Base-by-base conservation (phyloP, 176 grass and related monocot species). In the Triticum urartu region DNA sequence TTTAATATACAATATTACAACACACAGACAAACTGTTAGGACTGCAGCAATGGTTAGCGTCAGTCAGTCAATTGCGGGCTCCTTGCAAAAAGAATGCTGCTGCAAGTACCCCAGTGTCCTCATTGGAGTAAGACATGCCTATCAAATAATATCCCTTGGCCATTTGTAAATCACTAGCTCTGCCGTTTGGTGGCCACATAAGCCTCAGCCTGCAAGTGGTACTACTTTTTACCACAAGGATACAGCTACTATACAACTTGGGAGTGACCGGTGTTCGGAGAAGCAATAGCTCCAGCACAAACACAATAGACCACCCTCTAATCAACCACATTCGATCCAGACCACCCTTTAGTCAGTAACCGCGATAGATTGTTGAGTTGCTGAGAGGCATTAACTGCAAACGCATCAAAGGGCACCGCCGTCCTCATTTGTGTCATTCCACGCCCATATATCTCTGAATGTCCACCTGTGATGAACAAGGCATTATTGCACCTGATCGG, bases 181-280 rank as follows among this genome's bases (percentile, higher is more conserved):
- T 64, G 22, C 52, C 32, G 30, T 71, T 71, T 77, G 70, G 50
- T 64, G 48, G 21, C 50, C 48, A 78, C 36, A 69, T n/a, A 79
- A 79, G 81, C 81, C 68, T 84, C 85, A 13, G 36, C 47, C 81
- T 47, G 81, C 67, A 84, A 80, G 64, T 67, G 77, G 69, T 36
- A 79, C 72, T 78, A 54, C 64, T 34, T 73, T 64, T 72, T 65
- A 62, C 52, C 54, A 72, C 60, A 64, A 75, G 14, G 70, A 17
- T 71, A 80, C 68, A 88, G 56, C 63, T 82, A 80, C 64, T 82
- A 72, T 81, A 85, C 90, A 88, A 78, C 40, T 77, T 81, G 70
- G 28, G 30, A 34, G 40, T 17, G 36, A 18, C 50, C 17, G 66
- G 30, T 48, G 50, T 69, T 77, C 68, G 47, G 26, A n/a, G 47